phyloP scores from a whole-genome alignment of 1,284 basidiomycete species.

The Omphalotus olearius region DNA sequence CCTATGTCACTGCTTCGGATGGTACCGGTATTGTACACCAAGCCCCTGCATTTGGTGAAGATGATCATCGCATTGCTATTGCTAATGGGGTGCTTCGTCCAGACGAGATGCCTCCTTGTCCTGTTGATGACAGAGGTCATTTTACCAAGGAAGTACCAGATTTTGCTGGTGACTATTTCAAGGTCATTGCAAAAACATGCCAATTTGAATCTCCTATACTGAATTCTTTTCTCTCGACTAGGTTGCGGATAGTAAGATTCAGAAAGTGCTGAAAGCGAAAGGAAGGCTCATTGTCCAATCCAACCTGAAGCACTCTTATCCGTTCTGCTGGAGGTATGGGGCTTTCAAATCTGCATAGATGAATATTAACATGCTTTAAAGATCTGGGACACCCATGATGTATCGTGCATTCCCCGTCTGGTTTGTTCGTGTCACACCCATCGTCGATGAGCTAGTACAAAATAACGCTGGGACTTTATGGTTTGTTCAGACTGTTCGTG shows the following conservation, averaged over 20 bases:
- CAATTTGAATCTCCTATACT: too few relatives aligned
- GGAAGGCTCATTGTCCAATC: conserved; percentile 88
- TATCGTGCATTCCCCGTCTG: conserved; percentile 96
- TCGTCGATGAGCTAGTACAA: conserved; percentile 82
- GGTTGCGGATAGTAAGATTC: conserved; percentile 93
- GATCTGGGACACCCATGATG: conserved; percentile 93
- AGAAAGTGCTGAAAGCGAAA: conserved; percentile 87
- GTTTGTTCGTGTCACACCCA: conserved; percentile 90
- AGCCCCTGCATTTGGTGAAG: conserved; percentile 97
- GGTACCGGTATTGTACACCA: conserved; percentile 99
- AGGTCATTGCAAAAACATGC: conserved; percentile 41
- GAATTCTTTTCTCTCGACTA: conserved; percentile 22
- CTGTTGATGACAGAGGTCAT: conserved; percentile 85
- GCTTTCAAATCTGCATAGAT: not conserved
- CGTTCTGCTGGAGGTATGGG: conserved; percentile 91
- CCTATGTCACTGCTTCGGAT: conserved; percentile 90
- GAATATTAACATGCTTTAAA: conserved; percentile 24
- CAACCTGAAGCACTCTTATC: conserved; percentile 88
- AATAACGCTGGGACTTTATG: conserved; percentile 93
- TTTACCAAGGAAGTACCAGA: conserved; percentile 92
- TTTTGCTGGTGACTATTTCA: conserved; percentile 89
- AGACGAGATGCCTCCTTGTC: conserved; percentile 95
- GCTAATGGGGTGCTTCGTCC: conserved; percentile 76
- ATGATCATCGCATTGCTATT: conserved; percentile 94
- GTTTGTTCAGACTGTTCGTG: conserved; percentile 36